phyloP scores from a whole-genome alignment of 2,329 filamentous ascomycete genomes.

The Cordyceps cateniannulata region DNA sequence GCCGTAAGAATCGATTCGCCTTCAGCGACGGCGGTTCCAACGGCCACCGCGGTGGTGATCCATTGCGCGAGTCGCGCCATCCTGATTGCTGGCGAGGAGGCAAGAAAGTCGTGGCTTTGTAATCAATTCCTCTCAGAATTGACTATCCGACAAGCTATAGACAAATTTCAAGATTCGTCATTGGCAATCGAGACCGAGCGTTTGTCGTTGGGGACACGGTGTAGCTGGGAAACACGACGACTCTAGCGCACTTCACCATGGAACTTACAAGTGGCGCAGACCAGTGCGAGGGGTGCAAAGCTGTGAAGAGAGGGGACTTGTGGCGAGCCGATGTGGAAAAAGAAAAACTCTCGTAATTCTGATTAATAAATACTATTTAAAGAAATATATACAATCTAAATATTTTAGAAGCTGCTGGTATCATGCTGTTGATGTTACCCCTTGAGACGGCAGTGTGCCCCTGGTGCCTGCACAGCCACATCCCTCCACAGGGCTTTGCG shows the following conservation, averaged over 20 bases:
- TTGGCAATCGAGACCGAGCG: not conserved
- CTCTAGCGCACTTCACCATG: not conserved
- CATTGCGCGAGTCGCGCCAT: slow-evolving; percentile 29
- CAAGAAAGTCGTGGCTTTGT: not conserved
- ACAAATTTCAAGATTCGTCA: not conserved
- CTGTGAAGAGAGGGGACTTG: not conserved
- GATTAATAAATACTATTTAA: not conserved
- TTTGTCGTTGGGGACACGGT: slow-evolving; percentile 8
- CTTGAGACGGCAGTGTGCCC: not conserved
- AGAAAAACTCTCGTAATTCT: not conserved
- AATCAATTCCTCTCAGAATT: not conserved
- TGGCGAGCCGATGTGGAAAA: not conserved
- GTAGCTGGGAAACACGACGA: not conserved
- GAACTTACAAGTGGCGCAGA: not conserved
- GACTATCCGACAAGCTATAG: not conserved
- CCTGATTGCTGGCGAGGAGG: not conserved
- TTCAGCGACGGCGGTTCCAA: slow-evolving; percentile 21
- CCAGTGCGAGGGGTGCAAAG: not conserved
- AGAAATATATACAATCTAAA: not conserved
- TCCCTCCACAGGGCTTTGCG: not conserved
- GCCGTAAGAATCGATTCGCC: slow-evolving; percentile 35
- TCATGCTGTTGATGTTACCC: not conserved
- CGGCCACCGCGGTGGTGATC: slow-evolving; percentile 23
- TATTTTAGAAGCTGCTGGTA: not conserved
- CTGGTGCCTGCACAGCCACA: slow-evolving; percentile 5